A percentile compares a stretch with the other conserved stretches of the same genome.
These are phyloP conservation scores for Henckelia pumila DNA, from an alignment of 257 asterid genomes.

Conservation along the genomic window DNA sequence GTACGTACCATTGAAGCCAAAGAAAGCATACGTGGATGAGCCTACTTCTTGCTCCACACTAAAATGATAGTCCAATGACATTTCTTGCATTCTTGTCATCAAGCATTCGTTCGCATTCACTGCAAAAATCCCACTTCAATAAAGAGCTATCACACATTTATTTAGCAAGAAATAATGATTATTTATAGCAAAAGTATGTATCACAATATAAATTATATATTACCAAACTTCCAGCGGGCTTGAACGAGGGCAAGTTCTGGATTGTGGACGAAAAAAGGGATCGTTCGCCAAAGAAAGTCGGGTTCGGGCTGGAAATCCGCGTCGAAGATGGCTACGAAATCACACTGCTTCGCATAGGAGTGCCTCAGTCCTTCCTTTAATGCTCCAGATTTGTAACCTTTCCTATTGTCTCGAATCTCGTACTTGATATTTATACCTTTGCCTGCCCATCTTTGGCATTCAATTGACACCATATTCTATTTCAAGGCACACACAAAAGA, in stretches of 20 bases:
- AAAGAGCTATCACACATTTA: neutral
- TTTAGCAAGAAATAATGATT: too few species aligned
- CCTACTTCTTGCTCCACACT: slow-evolving; percentile 98
- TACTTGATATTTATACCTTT: slow-evolving; percentile 91
- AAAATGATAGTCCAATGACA: slow-evolving; percentile 94
- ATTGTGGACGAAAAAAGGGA: slow-evolving; percentile 76
- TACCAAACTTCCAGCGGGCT: slow-evolving; percentile 96
- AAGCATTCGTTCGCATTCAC: slow-evolving; percentile 92
- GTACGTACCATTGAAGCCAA: slow-evolving; percentile 83
- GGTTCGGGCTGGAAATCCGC: slow-evolving; percentile 98
- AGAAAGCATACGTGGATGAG: slow-evolving; percentile 83
- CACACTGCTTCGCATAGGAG: slow-evolving; percentile 74
- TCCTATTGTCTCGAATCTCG: slow-evolving; percentile 81
- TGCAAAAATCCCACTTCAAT: slow-evolving; percentile 30
- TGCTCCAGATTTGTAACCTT: slow-evolving; percentile 97
- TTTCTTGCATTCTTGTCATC: slow-evolving; percentile 98
- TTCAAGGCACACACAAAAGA: slow-evolving; percentile 16
- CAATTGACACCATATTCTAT: slow-evolving; percentile 78
- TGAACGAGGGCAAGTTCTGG: slow-evolving; percentile 84
- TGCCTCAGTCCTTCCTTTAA: slow-evolving; percentile 74
- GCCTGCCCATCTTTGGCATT: slow-evolving; percentile 91
- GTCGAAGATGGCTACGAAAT: slow-evolving; percentile 79
- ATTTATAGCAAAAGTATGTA: too few species aligned
- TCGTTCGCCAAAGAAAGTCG: slow-evolving; percentile 77
- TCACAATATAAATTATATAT: too few species aligned